Evolutionary conservation across 2,329 filamentous ascomycete species (phyloP), one percentile per base, ranked within the genome.

Genomic region (Aulographum hederae): DNA sequence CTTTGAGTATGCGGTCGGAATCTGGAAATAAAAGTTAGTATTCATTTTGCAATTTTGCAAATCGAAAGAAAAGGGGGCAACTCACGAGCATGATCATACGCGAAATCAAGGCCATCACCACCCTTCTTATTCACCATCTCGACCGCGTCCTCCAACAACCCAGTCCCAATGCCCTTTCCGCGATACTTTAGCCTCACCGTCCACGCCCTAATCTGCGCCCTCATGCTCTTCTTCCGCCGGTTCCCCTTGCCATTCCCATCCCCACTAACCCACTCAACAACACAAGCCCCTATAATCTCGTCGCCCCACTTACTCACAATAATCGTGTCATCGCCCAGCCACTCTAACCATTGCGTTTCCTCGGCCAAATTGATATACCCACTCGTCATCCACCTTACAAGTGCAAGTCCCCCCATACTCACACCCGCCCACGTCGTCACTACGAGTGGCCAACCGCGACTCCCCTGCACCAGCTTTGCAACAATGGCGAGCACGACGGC

Each of bases 181-280:
- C 84, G 66, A 50, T 81, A 82, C 41, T 63, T 61, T 31, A 73
- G 54, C 46, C 65, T 64, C 2, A 82, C 79, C 2, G 81, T 86
- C 82, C 84, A 93, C 2, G 78, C 82, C 18, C 78, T 69, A 35
- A 93, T 74, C 30, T 82, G 59, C 6, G 74, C 78, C 38, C 66
- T 67, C 32, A 75, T 76, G 21, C 73, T 69, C 40, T 58, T 58
- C 41, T 58, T 55, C 36, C 58, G 44, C 44, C 52, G 52, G 42
- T 38, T 38, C 18, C 56, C 47, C 48, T 41, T 61, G 40, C 58
- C 46, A 46, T 57, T 41, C 39, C 38, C 30, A 43, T 51, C 41
- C 47, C 55, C 55, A 10, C 8, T 14, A 10, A 28, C 27, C 35
- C 35, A 37, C 10, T 72, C 67, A 32, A 91, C 50, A 3, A 89